Evolutionary conservation across 164 flowering plant species (phyloP).

Genomic region (Aristolochia fimbriata): DNA sequence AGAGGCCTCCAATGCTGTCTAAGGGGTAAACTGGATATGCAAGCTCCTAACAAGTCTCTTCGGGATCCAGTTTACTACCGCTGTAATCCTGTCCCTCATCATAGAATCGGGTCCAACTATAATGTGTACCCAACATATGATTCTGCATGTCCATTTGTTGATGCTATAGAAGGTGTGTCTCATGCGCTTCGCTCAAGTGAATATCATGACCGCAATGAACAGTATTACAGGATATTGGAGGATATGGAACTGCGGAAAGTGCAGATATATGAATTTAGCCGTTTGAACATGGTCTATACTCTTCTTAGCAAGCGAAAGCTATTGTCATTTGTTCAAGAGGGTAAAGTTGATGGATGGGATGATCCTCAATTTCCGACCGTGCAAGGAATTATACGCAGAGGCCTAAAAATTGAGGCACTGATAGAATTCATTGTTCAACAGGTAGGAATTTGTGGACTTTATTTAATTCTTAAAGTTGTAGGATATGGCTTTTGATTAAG

Average conservation of each 20-base stretch:
- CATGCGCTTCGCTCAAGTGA: constrained; percentile 96
- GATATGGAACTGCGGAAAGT: constrained; percentile 79
- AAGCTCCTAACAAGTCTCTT: constrained; percentile 85
- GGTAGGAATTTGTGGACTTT: constrained; percentile 24
- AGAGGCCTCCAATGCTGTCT: constrained; percentile 81
- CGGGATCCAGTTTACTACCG: constrained; percentile 97
- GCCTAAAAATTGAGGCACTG: constrained; percentile 80
- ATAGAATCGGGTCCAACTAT: constrained; percentile 78
- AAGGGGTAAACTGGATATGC: constrained; percentile 89
- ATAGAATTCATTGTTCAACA: constrained; percentile 87
- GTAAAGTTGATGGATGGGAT: constrained; percentile 97
- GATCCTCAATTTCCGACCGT: constrained; percentile 97
- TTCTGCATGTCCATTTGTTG: constrained; percentile 98
- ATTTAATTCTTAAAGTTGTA: neutral
- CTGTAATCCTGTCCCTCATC: constrained; percentile 81
- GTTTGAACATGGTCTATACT: constrained; percentile 89
- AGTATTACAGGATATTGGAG: constrained; percentile 66
- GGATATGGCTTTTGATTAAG: neutral
- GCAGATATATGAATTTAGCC: constrained; percentile 78
- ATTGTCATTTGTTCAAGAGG: constrained; percentile 91
- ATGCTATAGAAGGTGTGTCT: constrained; percentile 71
- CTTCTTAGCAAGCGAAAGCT: constrained; percentile 96
- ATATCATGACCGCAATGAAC: constrained; percentile 93
- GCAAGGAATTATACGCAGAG: constrained; percentile 92
- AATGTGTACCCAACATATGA: constrained; percentile 91